Evolutionary conservation across 768 basidiomycete genomes (phyloP), one percentile per base, ranked within the genome.

Genomic region (Leccinellum luteum): DNA sequence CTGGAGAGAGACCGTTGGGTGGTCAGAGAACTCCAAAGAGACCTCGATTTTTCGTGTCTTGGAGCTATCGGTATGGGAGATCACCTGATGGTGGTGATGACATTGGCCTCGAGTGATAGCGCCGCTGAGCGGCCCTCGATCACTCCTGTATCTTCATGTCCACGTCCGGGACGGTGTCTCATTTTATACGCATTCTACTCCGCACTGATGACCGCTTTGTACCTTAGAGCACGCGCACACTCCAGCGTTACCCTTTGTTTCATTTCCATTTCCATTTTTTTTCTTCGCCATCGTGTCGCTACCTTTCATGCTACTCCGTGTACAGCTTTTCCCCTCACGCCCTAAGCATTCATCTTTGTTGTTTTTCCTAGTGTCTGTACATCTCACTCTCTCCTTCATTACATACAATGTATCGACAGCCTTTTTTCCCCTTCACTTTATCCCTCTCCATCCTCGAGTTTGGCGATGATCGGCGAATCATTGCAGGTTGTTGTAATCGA

Each of bases 21-120:
- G 89, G 87, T 84, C 85, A 9, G 92, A 93, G 71, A 81, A 86
- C 66, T 85, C 85, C 54, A 91, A 90, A 69, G 90, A 92, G 60
- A 66, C 83, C 19, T 75, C 80, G 15, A 75, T 86, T 70, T 92
- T 93, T 76, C 83, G 91, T 27, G 82, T 94, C 49, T 72, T 93
- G 66, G 91, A 94, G 74, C 86, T 84, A 14, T 87, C 89, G 4
- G 79, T 92, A 38, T 77, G 92, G 65, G 91, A 94, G 76, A 79
- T 90, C 53, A 74, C 76, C 51, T 88, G 70, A n/a, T n/a, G 69
- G 50, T 15, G 34, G 51, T 32, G 28, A 48, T 35, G 19, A 17
- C 38, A 43, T 34, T 17, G 38, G 35, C 28, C 41, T 59, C 47
- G 47, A 52, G 48, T 50, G 51, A 52, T 56, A 25, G 59, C 23